Evolutionary conservation across 306 rosid genomes (phyloP).

Genomic region (Cucurbita moschata): DNA sequence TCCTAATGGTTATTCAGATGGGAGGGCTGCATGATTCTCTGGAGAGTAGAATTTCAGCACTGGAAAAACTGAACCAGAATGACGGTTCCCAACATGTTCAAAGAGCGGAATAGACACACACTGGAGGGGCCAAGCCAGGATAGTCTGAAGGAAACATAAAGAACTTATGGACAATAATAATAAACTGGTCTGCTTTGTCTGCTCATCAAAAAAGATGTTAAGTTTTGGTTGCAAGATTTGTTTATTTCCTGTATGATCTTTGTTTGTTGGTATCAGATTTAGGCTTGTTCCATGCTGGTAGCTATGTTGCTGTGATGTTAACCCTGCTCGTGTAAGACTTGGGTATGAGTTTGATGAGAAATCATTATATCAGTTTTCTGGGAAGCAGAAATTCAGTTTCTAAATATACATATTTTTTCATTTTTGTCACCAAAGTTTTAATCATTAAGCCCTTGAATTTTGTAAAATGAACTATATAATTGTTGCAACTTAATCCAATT

Average conservation of each 20-base stretch:
- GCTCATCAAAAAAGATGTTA: not conserved
- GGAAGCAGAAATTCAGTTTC: not conserved
- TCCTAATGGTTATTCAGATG: constrained; percentile 36
- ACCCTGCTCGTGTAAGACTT: not conserved
- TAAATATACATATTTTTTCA: not conserved
- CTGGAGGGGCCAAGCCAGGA: not conserved
- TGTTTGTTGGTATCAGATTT: not conserved
- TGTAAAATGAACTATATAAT: too few relatives aligned
- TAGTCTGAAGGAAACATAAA: not conserved
- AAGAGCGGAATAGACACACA: constrained; percentile 31
- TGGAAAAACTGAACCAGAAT: constrained; percentile 53
- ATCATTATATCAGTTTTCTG: not conserved
- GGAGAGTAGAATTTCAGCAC: constrained; percentile 54
- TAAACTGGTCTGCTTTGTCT: not conserved
- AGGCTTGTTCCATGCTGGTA: not conserved
- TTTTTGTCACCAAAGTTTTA: too few relatives aligned
- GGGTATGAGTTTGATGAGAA: not conserved
- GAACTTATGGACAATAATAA: not conserved
- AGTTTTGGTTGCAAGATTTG: not conserved
- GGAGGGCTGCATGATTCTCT: constrained; percentile 52
- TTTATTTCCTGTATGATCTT: not conserved
- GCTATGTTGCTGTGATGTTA: not conserved
- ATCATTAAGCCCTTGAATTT: too few relatives aligned
- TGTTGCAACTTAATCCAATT: too few relatives aligned
- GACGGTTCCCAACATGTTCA: constrained; percentile 41